Evolutionary conservation across 495 filamentous ascomycete species (phyloP).

Genomic region (Lophiotrema nucula): DNA sequence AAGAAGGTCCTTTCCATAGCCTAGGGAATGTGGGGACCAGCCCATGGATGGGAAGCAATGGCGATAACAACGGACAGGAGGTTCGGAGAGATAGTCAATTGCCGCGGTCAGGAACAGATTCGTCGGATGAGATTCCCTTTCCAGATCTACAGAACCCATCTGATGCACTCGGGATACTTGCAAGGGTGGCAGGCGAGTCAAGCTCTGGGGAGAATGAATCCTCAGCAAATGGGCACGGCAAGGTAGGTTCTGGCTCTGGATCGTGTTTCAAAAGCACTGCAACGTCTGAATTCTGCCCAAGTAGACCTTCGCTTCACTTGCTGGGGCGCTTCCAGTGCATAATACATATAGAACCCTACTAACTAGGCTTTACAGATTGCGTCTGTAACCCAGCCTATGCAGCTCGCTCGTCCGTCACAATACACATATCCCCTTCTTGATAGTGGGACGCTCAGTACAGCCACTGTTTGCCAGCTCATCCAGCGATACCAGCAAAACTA

Average conservation of each 20-base stretch:
- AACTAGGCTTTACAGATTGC: neutral
- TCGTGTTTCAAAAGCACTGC: too few relatives aligned
- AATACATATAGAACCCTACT: too few relatives aligned
- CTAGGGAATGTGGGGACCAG: slow-evolving; percentile 34
- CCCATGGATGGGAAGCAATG: slow-evolving; percentile 17
- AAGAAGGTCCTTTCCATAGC: slow-evolving; percentile 26
- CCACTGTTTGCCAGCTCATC: slow-evolving; percentile 52
- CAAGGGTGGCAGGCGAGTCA: slow-evolving; percentile 47
- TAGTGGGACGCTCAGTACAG: slow-evolving; percentile 44
- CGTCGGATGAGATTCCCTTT: slow-evolving; percentile 41
- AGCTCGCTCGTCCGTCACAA: neutral
- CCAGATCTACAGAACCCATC: slow-evolving; percentile 48
- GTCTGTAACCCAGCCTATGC: neutral
- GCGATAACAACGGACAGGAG: slow-evolving; percentile 34
- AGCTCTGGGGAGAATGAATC: slow-evolving; percentile 31
- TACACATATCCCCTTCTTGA: slow-evolving; percentile 52
- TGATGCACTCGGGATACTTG: slow-evolving; percentile 50
- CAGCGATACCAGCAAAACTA: slow-evolving; percentile 55
- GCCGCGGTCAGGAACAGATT: slow-evolving; percentile 39
- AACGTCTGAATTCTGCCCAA: too few relatives aligned
- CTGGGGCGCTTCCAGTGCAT: too few relatives aligned
- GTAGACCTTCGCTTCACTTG: too few relatives aligned
- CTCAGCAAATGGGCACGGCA: too few relatives aligned
- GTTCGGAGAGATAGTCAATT: slow-evolving; percentile 39
- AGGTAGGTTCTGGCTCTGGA: too few relatives aligned